A percentile compares a stretch with the other conserved stretches of the same genome.
Evolutionary conservation across 2,329 filamentous ascomycete species (phyloP).

Genomic region (Colletotrichum sp.): DNA sequence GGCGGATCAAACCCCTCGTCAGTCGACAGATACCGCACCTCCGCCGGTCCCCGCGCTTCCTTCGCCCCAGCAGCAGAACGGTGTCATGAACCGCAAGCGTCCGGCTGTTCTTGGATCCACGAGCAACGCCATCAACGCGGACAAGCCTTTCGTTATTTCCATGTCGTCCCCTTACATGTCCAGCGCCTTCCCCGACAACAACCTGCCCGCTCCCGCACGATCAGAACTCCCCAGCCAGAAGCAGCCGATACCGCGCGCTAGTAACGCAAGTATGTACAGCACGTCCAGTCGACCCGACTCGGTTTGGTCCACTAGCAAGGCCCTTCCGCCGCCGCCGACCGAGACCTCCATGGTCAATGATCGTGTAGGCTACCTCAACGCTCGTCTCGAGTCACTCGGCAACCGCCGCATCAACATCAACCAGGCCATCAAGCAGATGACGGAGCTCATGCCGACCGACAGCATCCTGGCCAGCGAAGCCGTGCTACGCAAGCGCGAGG

Average conservation of each 20-base stretch:
- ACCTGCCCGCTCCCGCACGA: constrained; percentile 11
- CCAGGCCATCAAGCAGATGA: constrained; percentile 76
- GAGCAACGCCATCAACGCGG: constrained; percentile 13
- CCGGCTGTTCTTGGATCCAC: constrained; percentile 32
- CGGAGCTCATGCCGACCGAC: constrained; percentile 76
- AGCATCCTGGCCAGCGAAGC: constrained; percentile 70
- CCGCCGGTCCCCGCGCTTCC: constrained; percentile 41
- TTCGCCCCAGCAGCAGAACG: constrained; percentile 35
- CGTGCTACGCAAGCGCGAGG: constrained; percentile 60
- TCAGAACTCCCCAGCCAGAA: constrained; percentile 16
- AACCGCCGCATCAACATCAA: constrained; percentile 75
- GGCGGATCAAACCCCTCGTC: constrained; percentile 39
- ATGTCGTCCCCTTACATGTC: constrained; percentile 37
- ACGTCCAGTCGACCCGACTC: constrained; percentile 26
- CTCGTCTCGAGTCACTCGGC: constrained; percentile 66
- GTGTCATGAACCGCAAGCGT: constrained; percentile 44
- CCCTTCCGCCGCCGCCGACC: constrained; percentile 64
- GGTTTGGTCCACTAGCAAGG: constrained; percentile 54
- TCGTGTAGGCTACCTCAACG: constrained; percentile 70
- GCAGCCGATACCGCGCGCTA: constrained; percentile 5
- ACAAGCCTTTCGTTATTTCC: constrained; percentile 35
- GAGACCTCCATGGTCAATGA: constrained; percentile 62
- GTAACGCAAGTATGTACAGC: constrained; percentile 2
- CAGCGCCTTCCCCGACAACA: constrained; percentile 22
- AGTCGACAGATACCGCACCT: constrained; percentile 38